Evolutionary conservation across 306 rosid genomes (phyloP).

Genomic region (Parietaria judaica): DNA sequence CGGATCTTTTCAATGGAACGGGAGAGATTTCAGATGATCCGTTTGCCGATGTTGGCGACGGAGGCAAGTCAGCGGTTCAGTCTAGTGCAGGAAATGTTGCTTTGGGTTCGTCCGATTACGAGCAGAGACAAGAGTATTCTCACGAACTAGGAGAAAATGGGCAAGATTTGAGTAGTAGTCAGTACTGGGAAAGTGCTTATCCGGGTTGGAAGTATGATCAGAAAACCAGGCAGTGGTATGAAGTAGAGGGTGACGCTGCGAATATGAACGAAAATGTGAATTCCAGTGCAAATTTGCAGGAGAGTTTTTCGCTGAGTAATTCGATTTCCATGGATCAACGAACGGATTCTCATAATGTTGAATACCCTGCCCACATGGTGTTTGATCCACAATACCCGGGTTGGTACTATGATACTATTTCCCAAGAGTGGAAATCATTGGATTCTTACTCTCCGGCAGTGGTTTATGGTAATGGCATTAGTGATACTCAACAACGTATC

Average conservation of each 20-base stretch:
- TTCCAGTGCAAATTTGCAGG: conserved; percentile 20
- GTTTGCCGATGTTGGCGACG: conserved; percentile 13
- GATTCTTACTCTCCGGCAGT: conserved; percentile 34
- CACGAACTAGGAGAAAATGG: conserved; percentile 6
- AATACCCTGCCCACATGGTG: conserved; percentile 57
- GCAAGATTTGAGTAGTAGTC: neutral
- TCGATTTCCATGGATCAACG: conserved; percentile 24
- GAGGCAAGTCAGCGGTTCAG: conserved; percentile 5
- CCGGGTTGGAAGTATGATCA: conserved; percentile 74
- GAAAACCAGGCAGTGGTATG: conserved; percentile 61
- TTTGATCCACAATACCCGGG: conserved; percentile 70
- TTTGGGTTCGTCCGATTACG: conserved; percentile 17
- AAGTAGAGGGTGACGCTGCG: conserved; percentile 33
- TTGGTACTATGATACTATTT: conserved; percentile 60
- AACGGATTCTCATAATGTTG: conserved; percentile 32
- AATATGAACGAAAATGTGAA: conserved; percentile 9
- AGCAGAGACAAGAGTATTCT: conserved; percentile 31
- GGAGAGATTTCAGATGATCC: conserved; percentile 41
- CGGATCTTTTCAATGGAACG: conserved; percentile 43
- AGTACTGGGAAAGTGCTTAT: conserved; percentile 51
- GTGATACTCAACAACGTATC: conserved; percentile 21
- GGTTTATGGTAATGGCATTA: conserved; percentile 28
- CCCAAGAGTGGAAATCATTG: conserved; percentile 56
- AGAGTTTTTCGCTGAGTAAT: conserved; percentile 9
- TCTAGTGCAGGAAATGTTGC: conserved; percentile 6